phyloP scores from a whole-genome alignment of 2,329 filamentous ascomycete genomes.

The Colletotrichum tamarilloi region DNA sequence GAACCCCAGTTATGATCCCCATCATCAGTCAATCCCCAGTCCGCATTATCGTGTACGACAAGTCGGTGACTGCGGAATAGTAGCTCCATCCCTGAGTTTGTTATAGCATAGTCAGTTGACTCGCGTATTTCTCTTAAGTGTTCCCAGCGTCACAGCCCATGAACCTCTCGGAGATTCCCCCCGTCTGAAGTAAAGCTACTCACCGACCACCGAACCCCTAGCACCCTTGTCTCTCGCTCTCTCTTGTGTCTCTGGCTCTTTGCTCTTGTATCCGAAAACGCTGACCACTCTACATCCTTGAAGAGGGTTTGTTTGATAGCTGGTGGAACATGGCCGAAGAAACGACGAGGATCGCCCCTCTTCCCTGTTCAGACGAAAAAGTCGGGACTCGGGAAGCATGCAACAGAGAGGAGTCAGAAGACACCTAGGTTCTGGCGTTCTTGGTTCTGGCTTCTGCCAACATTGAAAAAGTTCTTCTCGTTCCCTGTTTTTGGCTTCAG shows the following conservation, averaged over 20 bases:
- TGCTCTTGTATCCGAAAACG: not conserved
- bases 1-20: not conserved
- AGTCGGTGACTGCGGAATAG: not conserved
- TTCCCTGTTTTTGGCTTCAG: constrained; percentile 25
- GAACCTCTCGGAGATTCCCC: not conserved
- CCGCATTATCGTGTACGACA: not conserved
- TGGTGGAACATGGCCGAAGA: constrained; percentile 19
- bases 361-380: constrained; percentile 23
- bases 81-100: not conserved
- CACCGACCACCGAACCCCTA: not conserved
- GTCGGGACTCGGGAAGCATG: no score
- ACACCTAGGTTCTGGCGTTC: not conserved
- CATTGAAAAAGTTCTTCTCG: not conserved
- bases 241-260: no score
- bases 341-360: not conserved
- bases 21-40: not conserved
- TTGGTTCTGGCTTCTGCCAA: constrained; percentile 12
- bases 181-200: not conserved
- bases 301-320: not conserved
- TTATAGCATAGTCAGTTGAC: not conserved
- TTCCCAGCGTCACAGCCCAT: not conserved
- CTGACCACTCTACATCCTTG: not conserved
- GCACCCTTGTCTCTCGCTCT: not conserved
- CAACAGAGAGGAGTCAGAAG: not conserved
- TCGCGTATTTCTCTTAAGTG: not conserved